These are phyloP conservation scores for Trametes versicolor DNA, from an alignment of 1,284 basidiomycete genomes.

Conservation along the genomic window DNA sequence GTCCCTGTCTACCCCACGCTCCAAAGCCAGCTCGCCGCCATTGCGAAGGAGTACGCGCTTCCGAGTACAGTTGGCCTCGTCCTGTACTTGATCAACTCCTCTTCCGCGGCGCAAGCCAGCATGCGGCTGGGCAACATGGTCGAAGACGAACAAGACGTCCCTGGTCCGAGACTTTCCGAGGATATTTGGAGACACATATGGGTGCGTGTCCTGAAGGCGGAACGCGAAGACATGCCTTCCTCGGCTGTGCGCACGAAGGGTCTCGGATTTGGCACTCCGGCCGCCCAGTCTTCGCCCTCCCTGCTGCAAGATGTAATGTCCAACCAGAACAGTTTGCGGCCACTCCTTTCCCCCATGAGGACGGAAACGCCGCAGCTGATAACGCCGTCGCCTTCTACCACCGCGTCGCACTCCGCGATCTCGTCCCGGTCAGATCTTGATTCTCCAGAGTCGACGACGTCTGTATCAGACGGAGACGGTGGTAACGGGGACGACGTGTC, in stretches of 20 bases:
- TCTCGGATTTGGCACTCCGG: slow-evolving; percentile 52
- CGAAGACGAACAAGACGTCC: slow-evolving; percentile 54
- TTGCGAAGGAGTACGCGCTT: slow-evolving; percentile 87
- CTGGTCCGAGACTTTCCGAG: slow-evolving; percentile 82
- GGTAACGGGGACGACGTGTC: slow-evolving; percentile 59
- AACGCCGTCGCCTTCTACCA: slow-evolving; percentile 64
- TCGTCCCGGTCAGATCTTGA: slow-evolving; percentile 57
- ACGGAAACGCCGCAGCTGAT: slow-evolving; percentile 48
- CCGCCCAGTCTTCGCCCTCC: slow-evolving; percentile 55
- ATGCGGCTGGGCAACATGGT: slow-evolving; percentile 25
- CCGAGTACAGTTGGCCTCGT: slow-evolving; percentile 82
- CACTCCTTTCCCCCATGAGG: slow-evolving; percentile 55
- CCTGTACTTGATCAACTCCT: slow-evolving; percentile 72
- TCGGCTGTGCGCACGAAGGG: slow-evolving; percentile 53
- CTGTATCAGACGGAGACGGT: slow-evolving; percentile 47
- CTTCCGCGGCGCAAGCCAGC: slow-evolving; percentile 37
- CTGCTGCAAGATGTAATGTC: slow-evolving; percentile 50
- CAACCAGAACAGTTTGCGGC: slow-evolving; percentile 50
- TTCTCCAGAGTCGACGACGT: slow-evolving; percentile 65
- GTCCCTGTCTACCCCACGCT: slow-evolving; percentile 78
- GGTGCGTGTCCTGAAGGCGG: slow-evolving; percentile 72
- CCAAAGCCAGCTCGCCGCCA: slow-evolving; percentile 77
- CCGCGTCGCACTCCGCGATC: slow-evolving; percentile 57
- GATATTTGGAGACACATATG: slow-evolving; percentile 87
- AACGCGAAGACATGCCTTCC: slow-evolving; percentile 63